phyloP scores from a whole-genome alignment of 1,284 basidiomycete genomes.

The Rugosomyces carneus region DNA sequence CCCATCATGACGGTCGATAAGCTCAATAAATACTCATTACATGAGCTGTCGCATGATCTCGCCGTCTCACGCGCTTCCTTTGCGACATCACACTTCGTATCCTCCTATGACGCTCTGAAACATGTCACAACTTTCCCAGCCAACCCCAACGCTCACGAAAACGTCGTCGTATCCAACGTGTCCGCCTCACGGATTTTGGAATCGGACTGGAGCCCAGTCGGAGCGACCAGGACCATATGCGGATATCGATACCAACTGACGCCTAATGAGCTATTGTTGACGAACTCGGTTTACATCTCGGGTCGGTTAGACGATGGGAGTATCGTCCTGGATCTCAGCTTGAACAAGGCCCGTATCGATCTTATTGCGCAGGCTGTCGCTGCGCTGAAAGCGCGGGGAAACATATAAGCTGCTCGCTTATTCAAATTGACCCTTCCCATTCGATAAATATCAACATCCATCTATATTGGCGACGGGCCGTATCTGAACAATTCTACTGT shows the following conservation, averaged over 20 bases:
- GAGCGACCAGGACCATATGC: slow-evolving; percentile 27
- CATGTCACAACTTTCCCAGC: slow-evolving; percentile 24
- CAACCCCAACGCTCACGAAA: slow-evolving; percentile 29
- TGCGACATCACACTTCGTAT: slow-evolving; percentile 23
- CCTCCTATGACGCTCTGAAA: slow-evolving; percentile 22
- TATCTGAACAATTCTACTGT: too few species aligned
- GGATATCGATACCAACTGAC: slow-evolving; percentile 33
- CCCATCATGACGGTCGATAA: slow-evolving; percentile 28
- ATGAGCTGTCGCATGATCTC: slow-evolving; percentile 23
- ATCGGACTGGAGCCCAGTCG: slow-evolving; percentile 29
- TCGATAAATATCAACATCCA: too few species aligned
- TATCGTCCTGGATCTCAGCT: slow-evolving; percentile 31
- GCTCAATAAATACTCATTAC: slow-evolving; percentile 21
- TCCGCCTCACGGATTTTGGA: slow-evolving; percentile 33
- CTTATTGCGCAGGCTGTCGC: slow-evolving; percentile 22
- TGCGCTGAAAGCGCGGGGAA: too few species aligned
- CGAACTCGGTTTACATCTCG: slow-evolving; percentile 32
- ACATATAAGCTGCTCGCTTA: too few species aligned
- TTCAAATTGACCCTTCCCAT: too few species aligned
- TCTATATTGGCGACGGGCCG: too few species aligned
- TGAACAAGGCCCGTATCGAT: slow-evolving; percentile 26
- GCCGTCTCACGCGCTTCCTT: slow-evolving; percentile 22
- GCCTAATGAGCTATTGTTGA: slow-evolving; percentile 26
- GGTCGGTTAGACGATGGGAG: slow-evolving; percentile 31
- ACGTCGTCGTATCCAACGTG: slow-evolving; percentile 31